A percentile compares a stretch with the other conserved stretches of the same genome.
Conservation (phyloP, 1,284 basidiomycete genomes). For the Kalmanozyma brasiliensis region DNA sequence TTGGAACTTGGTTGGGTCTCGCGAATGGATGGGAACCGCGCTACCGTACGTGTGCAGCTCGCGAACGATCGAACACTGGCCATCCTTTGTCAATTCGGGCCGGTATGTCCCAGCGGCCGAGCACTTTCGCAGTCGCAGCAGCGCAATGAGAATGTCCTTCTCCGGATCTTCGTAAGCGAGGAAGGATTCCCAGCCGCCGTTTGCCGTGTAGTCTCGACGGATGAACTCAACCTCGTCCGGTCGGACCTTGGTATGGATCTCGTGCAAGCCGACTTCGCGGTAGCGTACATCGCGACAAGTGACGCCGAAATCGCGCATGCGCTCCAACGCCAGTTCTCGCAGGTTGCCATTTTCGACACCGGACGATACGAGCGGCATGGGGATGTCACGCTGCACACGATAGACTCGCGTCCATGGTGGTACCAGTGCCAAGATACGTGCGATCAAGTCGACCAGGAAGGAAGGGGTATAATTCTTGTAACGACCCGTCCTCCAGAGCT, state of each 20-base stretch:
- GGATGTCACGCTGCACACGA: constrained; percentile 74
- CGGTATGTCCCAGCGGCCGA: constrained; percentile 95
- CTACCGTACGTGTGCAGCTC: constrained; percentile 99
- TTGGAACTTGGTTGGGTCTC: constrained; percentile 87
- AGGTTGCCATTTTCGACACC: constrained; percentile 99
- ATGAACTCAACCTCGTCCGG: constrained; percentile 97
- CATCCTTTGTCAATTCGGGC: constrained; percentile 83
- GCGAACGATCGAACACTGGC: constrained; percentile 90
- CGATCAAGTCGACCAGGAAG: constrained; percentile 95
- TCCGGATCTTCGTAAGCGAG: constrained; percentile 98
- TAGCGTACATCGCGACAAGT: constrained; percentile 97
- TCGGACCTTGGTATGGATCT: constrained; percentile 97
- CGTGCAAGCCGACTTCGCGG: constrained; percentile 97
- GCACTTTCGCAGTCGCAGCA: constrained; percentile 92
- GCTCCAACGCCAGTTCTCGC: constrained; percentile 91
- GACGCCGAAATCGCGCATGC: constrained; percentile 99
- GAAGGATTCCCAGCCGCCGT: constrained; percentile 98
- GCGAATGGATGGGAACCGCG: constrained; percentile 93
- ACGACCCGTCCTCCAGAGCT: constrained; percentile 93
- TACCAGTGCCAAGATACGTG: constrained; percentile 92
- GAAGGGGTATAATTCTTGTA: constrained; percentile 99
- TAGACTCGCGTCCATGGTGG: constrained; percentile 99
- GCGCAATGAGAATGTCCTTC: constrained; percentile 92
- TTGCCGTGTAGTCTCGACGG: constrained; percentile 93
- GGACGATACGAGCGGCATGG: constrained; percentile 74